Conservation (phyloP, 257 asterid species). For the Scutellaria minor region DNA sequence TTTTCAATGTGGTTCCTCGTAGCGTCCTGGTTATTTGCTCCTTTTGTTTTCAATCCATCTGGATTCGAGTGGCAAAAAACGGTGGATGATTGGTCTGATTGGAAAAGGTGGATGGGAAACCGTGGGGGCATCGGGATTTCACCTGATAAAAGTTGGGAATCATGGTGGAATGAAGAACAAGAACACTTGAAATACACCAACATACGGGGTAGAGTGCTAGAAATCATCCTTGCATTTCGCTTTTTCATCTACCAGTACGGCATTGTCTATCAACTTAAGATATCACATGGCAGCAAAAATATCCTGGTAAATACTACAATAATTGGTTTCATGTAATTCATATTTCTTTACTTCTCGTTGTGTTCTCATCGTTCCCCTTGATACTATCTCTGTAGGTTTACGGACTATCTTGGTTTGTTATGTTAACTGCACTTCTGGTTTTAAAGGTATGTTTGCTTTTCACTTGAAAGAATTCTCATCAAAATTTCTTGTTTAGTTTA, state of each 20-base stretch:
- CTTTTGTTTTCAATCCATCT: conserved; percentile 94
- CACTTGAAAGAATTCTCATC: not conserved
- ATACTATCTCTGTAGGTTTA: conserved; percentile 63
- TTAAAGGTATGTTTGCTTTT: conserved; percentile 62
- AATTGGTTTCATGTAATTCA: not conserved
- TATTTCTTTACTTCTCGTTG: conserved; percentile 4
- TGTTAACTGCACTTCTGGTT: conserved; percentile 74
- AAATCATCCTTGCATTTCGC: conserved; percentile 77
- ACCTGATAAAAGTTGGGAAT: conserved; percentile 94
- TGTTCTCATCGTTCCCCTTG: conserved; percentile 32
- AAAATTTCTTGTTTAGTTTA: not conserved
- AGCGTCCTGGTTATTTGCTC: conserved; percentile 96
- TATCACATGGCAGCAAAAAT: conserved; percentile 70
- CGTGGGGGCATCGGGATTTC: conserved; percentile 96
- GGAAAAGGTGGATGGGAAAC: conserved; percentile 99
- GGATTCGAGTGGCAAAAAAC: conserved; percentile 99
- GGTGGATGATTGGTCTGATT: conserved; percentile 97
- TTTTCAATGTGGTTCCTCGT: conserved; percentile 96
- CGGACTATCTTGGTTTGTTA: conserved; percentile 97
- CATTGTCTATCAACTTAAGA: conserved; percentile 88
- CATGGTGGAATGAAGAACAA: conserved; percentile 98
- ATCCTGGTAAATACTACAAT: conserved; percentile 56
- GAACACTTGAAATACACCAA: conserved; percentile 83
- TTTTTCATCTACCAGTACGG: conserved; percentile 94
- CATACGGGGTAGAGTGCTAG: conserved; percentile 74